phyloP scores from a whole-genome alignment of 345 rosid species.

The Passiflora organensis region DNA sequence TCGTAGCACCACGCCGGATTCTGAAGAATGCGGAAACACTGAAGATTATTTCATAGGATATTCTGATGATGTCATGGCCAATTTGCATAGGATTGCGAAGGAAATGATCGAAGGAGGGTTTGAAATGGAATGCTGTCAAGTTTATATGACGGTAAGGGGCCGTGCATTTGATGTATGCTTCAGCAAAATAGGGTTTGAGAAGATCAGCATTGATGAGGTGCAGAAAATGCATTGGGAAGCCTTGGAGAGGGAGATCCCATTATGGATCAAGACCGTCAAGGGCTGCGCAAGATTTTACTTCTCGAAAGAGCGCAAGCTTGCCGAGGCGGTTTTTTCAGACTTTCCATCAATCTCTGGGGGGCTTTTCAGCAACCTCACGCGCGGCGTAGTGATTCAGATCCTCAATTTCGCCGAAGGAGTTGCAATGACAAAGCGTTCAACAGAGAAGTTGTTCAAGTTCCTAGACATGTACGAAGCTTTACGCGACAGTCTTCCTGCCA shows the following conservation, averaged over 20 bases:
- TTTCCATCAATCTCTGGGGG: slow-evolving; percentile 26
- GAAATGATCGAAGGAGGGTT: slow-evolving; percentile 61
- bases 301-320: slow-evolving; percentile 49
- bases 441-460: slow-evolving; percentile 75
- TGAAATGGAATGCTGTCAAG: slow-evolving; percentile 67
- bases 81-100: slow-evolving; percentile 49
- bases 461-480: slow-evolving; percentile 73
- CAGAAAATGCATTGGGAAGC: slow-evolving; percentile 75
- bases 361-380: slow-evolving; percentile 48
- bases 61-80: slow-evolving; percentile 32
- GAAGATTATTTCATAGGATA: slow-evolving; percentile 34
- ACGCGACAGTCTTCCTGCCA: slow-evolving; percentile 42
- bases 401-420: slow-evolving; percentile 73
- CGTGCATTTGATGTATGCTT: slow-evolving; percentile 48
- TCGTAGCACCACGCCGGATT: background rate
- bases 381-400: slow-evolving; percentile 53
- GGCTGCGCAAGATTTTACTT: slow-evolving; percentile 52
- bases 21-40: slow-evolving; percentile 6
- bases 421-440: slow-evolving; percentile 60
- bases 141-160: slow-evolving; percentile 50
- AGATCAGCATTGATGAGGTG: slow-evolving; percentile 71
- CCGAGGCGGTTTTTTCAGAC: slow-evolving; percentile 38
- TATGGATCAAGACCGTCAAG: slow-evolving; percentile 58
- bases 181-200: slow-evolving; percentile 57
- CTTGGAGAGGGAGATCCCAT: slow-evolving; percentile 63